phyloP scores from a whole-genome alignment of 768 basidiomycete species.

The Neoboletus subvelutipes region DNA sequence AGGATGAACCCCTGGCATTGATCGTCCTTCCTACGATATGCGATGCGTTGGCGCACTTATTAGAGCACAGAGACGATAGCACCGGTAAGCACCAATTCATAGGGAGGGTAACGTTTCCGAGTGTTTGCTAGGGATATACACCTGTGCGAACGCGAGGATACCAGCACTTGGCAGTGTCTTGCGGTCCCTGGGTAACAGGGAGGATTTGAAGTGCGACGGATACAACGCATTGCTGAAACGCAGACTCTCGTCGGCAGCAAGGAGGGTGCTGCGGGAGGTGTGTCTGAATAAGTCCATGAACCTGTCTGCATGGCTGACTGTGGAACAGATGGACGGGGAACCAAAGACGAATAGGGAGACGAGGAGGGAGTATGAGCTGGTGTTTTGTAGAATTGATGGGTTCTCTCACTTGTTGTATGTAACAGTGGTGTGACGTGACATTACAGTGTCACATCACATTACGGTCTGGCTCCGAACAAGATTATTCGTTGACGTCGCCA shows the following conservation, averaged over 20 bases:
- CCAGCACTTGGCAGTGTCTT: constrained; percentile 43
- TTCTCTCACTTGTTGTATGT: constrained; percentile 22
- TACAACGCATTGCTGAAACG: constrained; percentile 34
- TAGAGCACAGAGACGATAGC: constrained; percentile 24
- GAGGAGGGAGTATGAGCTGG: constrained; percentile 12
- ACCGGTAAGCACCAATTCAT: constrained; percentile 26
- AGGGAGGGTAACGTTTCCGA: not conserved
- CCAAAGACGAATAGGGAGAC: too few species aligned
- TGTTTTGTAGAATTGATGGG: constrained; percentile 21
- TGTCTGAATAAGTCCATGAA: not conserved
- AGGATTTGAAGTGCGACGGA: constrained; percentile 7
- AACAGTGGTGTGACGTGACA: constrained; percentile 26
- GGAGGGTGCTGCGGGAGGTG: constrained; percentile 32
- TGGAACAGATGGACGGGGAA: constrained; percentile 2
- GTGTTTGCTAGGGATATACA: constrained; percentile 11
- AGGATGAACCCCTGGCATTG: constrained; percentile 52
- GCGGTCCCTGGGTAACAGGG: constrained; percentile 25
- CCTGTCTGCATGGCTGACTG: not conserved
- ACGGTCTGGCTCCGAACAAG: constrained; percentile 16
- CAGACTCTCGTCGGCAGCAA: constrained; percentile 29
- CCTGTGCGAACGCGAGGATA: constrained; percentile 44
- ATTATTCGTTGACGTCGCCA: constrained; percentile 5
- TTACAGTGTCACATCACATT: constrained; percentile 12
- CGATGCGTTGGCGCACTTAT: constrained; percentile 43
- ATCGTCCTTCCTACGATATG: constrained; percentile 52